Base-by-base conservation (phyloP, 1,139 yeast species). In the Yamadazyma dushanensis region DNA sequence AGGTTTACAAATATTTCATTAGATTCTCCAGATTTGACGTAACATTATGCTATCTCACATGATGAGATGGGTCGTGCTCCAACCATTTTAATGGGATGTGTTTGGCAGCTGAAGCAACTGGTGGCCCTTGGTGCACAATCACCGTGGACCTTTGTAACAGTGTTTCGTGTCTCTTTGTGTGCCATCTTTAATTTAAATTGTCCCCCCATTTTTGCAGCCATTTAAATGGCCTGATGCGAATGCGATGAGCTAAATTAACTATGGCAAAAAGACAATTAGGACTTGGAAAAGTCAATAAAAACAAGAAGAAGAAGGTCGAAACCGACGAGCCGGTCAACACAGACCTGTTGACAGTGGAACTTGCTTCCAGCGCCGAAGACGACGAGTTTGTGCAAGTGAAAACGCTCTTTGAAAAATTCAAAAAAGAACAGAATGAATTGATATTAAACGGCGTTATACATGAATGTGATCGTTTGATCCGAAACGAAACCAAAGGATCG, bases 191-290 rank as follows among this genome's bases (percentile, higher is more conserved):
- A n/a, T n/a, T n/a, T n/a, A n/a, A n/a, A n/a, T n/a, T n/a, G n/a
- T n/a, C n/a, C n/a, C n/a, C n/a, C n/a, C n/a, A n/a, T n/a, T n/a
- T n/a, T n/a, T n/a, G n/a, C n/a, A n/a, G n/a, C n/a, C n/a, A n/a
- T n/a, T n/a, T n/a, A n/a, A n/a, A n/a, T n/a, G n/a, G n/a, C n/a
- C n/a, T n/a, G 28, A 26, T 26, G 28, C 13, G 28, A 29, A 14
- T 29, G 31, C 24, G 24, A 21, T 29, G 31, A 20, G 31, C 16
- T 29, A 11, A 21, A 11, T n/a, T 18, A 14, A 32, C 26, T 23
- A 80, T 80, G 87, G 82, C 56, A 54, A 28, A 89, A 86, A 76
- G 96, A 71, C 86, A 90, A 23, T 66, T 85, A 45, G 96, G 97
- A 32, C 63, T 87, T 38, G 87, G 87, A n/a, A 80, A 82, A 50